These are phyloP conservation scores for Lasiosphaeria miniovina DNA, from an alignment of 495 filamentous ascomycete genomes.

Conservation along the genomic window DNA sequence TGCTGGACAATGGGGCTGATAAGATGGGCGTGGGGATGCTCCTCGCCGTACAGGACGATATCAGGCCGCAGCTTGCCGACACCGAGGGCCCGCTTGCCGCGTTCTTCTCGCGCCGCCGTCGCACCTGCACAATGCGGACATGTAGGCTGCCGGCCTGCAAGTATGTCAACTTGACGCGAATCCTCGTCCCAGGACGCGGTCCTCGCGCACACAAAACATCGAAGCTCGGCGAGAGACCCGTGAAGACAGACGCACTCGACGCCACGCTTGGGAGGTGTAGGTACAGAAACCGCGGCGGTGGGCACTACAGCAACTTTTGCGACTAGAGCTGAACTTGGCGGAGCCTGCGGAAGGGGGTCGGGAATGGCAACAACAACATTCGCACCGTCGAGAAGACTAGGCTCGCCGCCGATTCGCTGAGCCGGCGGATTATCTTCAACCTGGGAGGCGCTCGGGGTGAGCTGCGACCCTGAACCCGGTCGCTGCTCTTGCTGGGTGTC, in stretches of 20 bases:
- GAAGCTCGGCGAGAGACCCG: slow-evolving; percentile 57
- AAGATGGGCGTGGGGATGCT: slow-evolving; percentile 62
- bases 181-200: slow-evolving; percentile 59
- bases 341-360: background rate
- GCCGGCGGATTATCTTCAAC: too few species aligned
- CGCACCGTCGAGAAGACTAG: too few species aligned
- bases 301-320: background rate
- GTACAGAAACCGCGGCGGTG: slow-evolving; percentile 6
- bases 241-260: slow-evolving; percentile 66
- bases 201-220: slow-evolving; percentile 61
- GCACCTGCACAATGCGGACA: slow-evolving; percentile 58
- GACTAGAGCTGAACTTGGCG: background rate
- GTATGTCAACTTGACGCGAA: slow-evolving; percentile 42
- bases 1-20: slow-evolving; percentile 61
- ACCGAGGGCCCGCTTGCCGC: slow-evolving; percentile 60
- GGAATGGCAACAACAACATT: too few species aligned
- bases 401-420: too few species aligned
- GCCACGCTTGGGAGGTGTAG: slow-evolving; percentile 36
- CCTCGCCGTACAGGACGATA: slow-evolving; percentile 69
- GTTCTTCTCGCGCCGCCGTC: slow-evolving; percentile 54
- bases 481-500: slow-evolving; percentile 11
- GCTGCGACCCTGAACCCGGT: background rate
- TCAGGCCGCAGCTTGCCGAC: slow-evolving; percentile 64
- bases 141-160: slow-evolving; percentile 59
- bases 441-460: background rate